Evolutionary conservation across 225 moss, liverwort and hornwort species (phyloP).

Genomic region (Pseudoscleropodium purum): DNA sequence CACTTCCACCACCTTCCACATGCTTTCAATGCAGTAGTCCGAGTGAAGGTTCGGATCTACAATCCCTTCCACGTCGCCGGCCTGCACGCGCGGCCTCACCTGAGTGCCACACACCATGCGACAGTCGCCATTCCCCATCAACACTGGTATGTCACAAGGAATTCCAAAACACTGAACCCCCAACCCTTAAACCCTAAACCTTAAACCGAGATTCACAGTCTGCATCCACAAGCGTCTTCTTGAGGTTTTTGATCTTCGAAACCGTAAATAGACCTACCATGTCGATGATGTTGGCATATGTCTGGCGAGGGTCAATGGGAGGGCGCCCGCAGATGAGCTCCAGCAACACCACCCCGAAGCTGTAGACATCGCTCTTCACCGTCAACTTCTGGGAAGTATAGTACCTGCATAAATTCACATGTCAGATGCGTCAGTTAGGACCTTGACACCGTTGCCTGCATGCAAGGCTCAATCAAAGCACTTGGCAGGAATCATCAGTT

Average conservation of each 20-base stretch:
- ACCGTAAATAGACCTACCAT: neutral
- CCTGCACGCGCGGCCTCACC: slow-evolving; percentile 10
- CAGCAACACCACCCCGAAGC: neutral
- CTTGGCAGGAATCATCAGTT: neutral
- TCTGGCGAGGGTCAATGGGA: neutral
- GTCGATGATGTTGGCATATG: neutral
- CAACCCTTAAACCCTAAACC: neutral
- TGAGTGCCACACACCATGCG: neutral
- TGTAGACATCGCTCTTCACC: slow-evolving; percentile 1
- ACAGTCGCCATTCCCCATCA: neutral
- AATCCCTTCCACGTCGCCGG: slow-evolving; percentile 4
- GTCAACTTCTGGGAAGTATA: slow-evolving; percentile 1
- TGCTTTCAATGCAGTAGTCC: slow-evolving; percentile 11
- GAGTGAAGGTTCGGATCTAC: slow-evolving; percentile 7
- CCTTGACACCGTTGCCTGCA: neutral
- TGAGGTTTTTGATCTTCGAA: neutral
- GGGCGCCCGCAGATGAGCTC: neutral
- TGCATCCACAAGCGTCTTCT: neutral
- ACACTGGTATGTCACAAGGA: neutral
- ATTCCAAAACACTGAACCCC: neutral
- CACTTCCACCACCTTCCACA: slow-evolving; percentile 30
- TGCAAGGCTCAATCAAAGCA: no score
- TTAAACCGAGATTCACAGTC: neutral
- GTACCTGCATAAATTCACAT: neutral
- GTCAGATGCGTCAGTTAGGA: neutral